Base-by-base conservation (phyloP, 192 early-diverging fungal species). In the Coemansia sp. region DNA sequence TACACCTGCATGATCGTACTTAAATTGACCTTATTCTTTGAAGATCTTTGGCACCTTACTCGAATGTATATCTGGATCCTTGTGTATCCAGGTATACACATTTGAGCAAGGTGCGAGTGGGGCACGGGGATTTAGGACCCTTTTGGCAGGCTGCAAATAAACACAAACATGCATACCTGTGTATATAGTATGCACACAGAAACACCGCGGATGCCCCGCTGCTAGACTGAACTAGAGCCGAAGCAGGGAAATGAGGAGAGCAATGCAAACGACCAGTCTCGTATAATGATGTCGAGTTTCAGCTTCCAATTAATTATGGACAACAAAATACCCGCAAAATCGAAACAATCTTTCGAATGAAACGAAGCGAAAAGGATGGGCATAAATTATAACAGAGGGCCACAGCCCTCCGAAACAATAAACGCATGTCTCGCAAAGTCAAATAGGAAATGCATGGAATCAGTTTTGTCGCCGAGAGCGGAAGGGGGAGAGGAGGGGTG, bases 1-100 rank as follows among this genome's bases (percentile, higher is more conserved):
- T 43, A 59, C 45, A 21, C 55, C 24, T 77, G 75, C 75, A 77
- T 60, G 36, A 61, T 38, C 23, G 60, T 77, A 62, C 75, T 77
- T 77, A 71, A 77, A 77, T 77, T 77, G 69, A 14, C 39, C 39
- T 41, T 41, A 39, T 23, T 26, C 23, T 53, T 26, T 53, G 51
- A 21, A 53, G 51, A 53, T 53, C 51, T 26, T 26, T 26, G 51
- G 51, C 51, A 2, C 51, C 51, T 53, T 26, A 20, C 51, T 16
- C 51, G 26, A 53, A 53, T 53, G 24, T 53, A 53, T 9, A 46
- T 15, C 15, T 6, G 44, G 44, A 46, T 46, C 6, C 44, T 18
- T 15, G 18, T 18, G 10, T 4, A 53, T 53, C 24, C 51, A 15
- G 24, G 2, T 26, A 26, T 24, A 26, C 9, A 16, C 9, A 16